phyloP scores from a whole-genome alignment of 73 alveolate genomes.

The Halteria grandinella region DNA sequence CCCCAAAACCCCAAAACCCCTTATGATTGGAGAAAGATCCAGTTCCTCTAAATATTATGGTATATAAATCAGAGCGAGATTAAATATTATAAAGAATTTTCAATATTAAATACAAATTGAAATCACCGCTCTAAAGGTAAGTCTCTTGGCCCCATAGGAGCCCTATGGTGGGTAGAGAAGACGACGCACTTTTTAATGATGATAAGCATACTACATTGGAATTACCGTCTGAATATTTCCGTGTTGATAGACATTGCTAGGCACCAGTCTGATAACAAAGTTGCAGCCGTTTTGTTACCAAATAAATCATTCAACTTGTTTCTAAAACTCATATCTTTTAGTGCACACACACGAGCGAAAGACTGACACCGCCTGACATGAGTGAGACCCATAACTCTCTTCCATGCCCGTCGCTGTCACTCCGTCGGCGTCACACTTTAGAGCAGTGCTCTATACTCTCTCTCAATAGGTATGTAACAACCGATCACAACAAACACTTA shows the following conservation, averaged over 20 bases:
- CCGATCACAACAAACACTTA: too few species aligned
- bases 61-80: background rate
- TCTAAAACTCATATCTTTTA: background rate
- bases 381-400: background rate
- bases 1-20: background rate
- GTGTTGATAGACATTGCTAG: slow-evolving; percentile 55
- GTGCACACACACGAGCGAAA: background rate
- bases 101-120: background rate
- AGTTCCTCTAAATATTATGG: background rate
- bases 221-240: slow-evolving; percentile 44
- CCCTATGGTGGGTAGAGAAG: too few species aligned
- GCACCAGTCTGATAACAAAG: slow-evolving; percentile 60
- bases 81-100: background rate
- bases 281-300: background rate
- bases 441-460: too few species aligned
- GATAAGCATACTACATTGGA: slow-evolving; percentile 37
- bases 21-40: background rate
- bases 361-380: background rate
- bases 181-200: background rate
- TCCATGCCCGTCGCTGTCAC: slow-evolving; percentile 2
- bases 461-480: too few species aligned
- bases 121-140: slow-evolving; percentile 28
- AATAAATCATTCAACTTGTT: background rate
- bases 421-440: slow-evolving; percentile 6
- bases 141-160: slow-evolving; percentile 49